A percentile compares a stretch with the other conserved stretches of the same genome.
These are phyloP conservation scores for Boletus sp. DNA, from an alignment of 1,284 basidiomycete genomes.

Conservation along the genomic window DNA sequence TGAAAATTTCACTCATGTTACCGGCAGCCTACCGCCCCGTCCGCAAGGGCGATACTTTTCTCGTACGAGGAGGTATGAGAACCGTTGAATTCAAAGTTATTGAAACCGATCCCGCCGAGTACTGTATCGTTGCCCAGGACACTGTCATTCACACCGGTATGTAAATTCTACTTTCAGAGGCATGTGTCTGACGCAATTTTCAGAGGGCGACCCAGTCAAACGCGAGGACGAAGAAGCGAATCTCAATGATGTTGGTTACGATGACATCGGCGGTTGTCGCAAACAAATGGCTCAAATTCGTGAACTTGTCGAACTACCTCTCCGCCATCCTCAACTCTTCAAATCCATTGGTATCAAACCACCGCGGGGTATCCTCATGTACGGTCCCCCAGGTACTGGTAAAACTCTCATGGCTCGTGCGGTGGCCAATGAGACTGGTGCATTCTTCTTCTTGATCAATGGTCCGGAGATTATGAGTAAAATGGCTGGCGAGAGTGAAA, in stretches of 20 bases:
- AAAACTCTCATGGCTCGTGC: constrained; percentile 99
- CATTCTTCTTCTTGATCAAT: constrained; percentile 99
- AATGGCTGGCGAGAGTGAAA: constrained; percentile 98
- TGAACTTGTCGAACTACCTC: constrained; percentile 95
- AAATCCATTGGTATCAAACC: constrained; percentile 99
- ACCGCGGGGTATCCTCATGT: constrained; percentile 96
- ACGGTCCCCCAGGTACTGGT: constrained; percentile 93
- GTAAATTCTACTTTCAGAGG: constrained; percentile 17
- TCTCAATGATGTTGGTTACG: constrained; percentile 96
- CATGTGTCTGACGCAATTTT: constrained; percentile 19
- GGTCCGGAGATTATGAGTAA: constrained; percentile 99
- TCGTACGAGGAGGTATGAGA: constrained; percentile 95
- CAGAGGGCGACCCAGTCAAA: constrained; percentile 98
- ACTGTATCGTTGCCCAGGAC: constrained; percentile 95
- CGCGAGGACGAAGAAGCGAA: constrained; percentile 98
- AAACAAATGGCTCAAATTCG: constrained; percentile 99
- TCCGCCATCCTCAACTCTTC: constrained; percentile 98
- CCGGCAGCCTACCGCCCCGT: constrained; percentile 83
- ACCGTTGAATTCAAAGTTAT: constrained; percentile 99
- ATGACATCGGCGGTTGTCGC: constrained; percentile 98
- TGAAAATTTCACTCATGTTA: constrained; percentile 11
- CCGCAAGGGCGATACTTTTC: constrained; percentile 97
- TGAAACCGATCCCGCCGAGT: constrained; percentile 92
- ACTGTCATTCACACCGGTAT: constrained; percentile 90
- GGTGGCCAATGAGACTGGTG: constrained; percentile 98